Evolutionary conservation across 306 rosid genomes (phyloP).

Genomic region (Trifolium subterraneum): DNA sequence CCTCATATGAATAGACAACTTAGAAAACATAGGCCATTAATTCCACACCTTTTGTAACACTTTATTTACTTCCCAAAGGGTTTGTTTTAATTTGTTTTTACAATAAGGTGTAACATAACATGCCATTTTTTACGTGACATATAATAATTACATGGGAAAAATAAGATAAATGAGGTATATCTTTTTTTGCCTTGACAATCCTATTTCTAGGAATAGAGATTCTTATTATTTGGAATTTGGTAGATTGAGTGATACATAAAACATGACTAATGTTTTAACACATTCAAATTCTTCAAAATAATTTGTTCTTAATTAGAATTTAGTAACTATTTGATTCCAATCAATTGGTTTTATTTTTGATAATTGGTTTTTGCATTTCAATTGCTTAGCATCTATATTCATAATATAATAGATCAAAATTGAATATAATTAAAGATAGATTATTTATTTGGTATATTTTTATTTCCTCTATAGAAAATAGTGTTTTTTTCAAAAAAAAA

Average conservation of each 20-base stretch:
- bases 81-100: background rate
- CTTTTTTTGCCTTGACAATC: background rate
- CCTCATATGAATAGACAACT: constrained; percentile 42
- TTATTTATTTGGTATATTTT: background rate
- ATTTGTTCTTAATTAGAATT: background rate
- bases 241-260: no score
- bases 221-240: no score
- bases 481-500: no score
- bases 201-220: no score
- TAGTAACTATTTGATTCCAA: background rate
- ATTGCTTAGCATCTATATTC: no score
- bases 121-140: background rate
- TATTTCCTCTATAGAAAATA: background rate
- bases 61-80: constrained; percentile 9
- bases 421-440: background rate
- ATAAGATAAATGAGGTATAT: background rate
- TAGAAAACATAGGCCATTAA: constrained; percentile 36
- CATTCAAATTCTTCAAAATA: background rate
- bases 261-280: no score
- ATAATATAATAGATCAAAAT: no score
- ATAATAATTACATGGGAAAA: background rate
- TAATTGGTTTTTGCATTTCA: no score
- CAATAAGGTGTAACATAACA: background rate
- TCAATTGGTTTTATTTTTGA: no score
- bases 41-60: background rate